Evolutionary conservation across 169 alveolate genomes (phyloP).

Genomic region (Haemoproteus tartakovskyi): DNA sequence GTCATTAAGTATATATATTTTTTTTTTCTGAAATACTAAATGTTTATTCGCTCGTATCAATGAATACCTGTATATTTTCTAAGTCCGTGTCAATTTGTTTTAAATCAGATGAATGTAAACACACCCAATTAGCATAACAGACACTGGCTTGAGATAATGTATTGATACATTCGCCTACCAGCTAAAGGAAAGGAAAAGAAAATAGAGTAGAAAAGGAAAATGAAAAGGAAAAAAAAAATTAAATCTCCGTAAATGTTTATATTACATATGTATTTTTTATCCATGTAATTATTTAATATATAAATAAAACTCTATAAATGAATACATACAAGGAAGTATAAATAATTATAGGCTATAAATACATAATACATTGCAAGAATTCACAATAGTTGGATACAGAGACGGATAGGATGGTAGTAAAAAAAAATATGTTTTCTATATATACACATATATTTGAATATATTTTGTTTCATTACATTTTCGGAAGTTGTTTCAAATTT

Average conservation of each 20-base stretch:
- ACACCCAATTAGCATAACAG: conserved; percentile 56
- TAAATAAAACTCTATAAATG: no score
- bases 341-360: no score
- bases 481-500: conserved; percentile 63
- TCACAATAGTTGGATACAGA: conserved; percentile 2
- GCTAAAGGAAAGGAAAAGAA: not conserved
- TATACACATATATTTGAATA: not conserved
- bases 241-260: no score
- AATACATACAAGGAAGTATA: no score
- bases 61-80: conserved; percentile 8
- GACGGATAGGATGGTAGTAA: not conserved
- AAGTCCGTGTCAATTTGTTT: conserved; percentile 31
- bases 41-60: not conserved
- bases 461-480: conserved; percentile 2
- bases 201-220: not conserved
- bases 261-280: no score
- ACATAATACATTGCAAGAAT: no score
- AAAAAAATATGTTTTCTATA: not conserved
- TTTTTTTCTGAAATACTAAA: not conserved
- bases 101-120: conserved; percentile 23
- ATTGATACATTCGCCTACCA: conserved; percentile 48
- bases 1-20: not conserved
- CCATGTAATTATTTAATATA: no score
- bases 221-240: not conserved
- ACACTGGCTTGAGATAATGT: conserved; percentile 40